Conservation (phyloP, 768 basidiomycete genomes). For the Sporobolomyces pararoseus region DNA sequence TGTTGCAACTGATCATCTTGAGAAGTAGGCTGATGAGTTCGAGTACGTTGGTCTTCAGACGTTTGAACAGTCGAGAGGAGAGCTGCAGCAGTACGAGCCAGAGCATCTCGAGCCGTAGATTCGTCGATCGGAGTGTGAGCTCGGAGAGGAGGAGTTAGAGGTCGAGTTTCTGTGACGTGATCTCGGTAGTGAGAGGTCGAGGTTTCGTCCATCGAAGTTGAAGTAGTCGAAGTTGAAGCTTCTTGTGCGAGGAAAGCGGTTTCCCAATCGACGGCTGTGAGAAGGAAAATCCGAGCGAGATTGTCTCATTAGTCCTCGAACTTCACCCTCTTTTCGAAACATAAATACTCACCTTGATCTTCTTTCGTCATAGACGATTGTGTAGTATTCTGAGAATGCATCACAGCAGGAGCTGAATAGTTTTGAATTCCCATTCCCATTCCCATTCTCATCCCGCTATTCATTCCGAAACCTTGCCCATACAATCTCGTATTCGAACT, state of each 20-base stretch:
- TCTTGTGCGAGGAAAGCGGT: slow-evolving; percentile 42
- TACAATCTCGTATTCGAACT: slow-evolving; percentile 14
- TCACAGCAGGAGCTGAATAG: neutral
- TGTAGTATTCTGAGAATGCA: neutral
- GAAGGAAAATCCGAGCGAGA: neutral
- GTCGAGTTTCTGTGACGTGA: slow-evolving; percentile 24
- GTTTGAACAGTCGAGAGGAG: slow-evolving; percentile 64
- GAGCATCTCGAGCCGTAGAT: slow-evolving; percentile 56
- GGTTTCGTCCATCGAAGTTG: neutral
- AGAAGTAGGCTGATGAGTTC: neutral
- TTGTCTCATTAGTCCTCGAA: too few species aligned
- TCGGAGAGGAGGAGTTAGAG: slow-evolving; percentile 30
- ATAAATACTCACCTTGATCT: neutral
- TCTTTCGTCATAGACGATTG: too few species aligned
- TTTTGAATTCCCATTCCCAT: neutral
- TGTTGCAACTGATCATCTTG: slow-evolving; percentile 33
- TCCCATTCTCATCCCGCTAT: neutral
- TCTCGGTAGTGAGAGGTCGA: slow-evolving; percentile 5
- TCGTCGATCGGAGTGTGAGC: slow-evolving; percentile 34
- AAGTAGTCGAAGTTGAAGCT: slow-evolving; percentile 17
- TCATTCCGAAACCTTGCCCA: slow-evolving; percentile 8
- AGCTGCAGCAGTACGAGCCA: slow-evolving; percentile 73
- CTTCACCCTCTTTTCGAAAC: neutral
- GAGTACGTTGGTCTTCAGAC: slow-evolving; percentile 16
- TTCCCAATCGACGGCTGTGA: slow-evolving; percentile 39